A percentile compares a stretch with the other conserved stretches of the same genome.
These are phyloP conservation scores for Vigna unguiculata DNA, from an alignment of 306 rosid species.

Conservation along the genomic window DNA sequence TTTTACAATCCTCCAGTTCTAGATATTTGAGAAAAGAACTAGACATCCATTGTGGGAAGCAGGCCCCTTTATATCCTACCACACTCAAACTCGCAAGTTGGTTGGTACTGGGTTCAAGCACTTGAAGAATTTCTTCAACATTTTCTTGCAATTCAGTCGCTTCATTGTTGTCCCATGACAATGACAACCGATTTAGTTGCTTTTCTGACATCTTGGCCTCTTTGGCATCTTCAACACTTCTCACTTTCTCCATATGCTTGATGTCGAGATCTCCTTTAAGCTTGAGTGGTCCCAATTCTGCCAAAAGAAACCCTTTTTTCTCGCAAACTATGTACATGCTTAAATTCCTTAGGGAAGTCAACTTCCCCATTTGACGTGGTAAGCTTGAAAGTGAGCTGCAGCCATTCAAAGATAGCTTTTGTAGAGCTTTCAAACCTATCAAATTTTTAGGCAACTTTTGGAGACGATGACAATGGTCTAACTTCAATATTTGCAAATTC, in stretches of 20 bases:
- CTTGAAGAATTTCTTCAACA: background rate
- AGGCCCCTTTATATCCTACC: constrained; percentile 13
- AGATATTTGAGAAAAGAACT: background rate
- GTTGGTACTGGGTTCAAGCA: constrained; percentile 19
- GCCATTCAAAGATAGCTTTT: background rate
- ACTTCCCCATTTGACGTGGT: background rate
- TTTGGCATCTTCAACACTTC: background rate
- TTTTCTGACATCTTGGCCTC: background rate
- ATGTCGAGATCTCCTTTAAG: constrained; percentile 43
- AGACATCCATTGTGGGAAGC: constrained; percentile 43
- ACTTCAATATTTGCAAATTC: background rate
- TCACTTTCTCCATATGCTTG: background rate
- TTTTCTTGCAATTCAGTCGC: too few species aligned
- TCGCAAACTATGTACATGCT: constrained; percentile 16
- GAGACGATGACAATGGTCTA: background rate
- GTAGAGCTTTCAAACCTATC: background rate
- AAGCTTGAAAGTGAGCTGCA: background rate
- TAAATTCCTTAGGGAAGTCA: constrained; percentile 23
- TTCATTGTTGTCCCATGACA: too few species aligned
- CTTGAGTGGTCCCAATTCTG: constrained; percentile 31
- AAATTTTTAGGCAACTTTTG: background rate
- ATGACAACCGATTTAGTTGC: background rate
- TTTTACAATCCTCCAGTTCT: background rate
- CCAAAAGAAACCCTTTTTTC: constrained; percentile 28
- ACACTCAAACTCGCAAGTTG: background rate